A percentile compares a stretch with the other conserved stretches of the same genome.
Evolutionary conservation across 2,329 filamentous ascomycete species (phyloP).

Genomic region (Nannizziopsis arthrosporioides): DNA sequence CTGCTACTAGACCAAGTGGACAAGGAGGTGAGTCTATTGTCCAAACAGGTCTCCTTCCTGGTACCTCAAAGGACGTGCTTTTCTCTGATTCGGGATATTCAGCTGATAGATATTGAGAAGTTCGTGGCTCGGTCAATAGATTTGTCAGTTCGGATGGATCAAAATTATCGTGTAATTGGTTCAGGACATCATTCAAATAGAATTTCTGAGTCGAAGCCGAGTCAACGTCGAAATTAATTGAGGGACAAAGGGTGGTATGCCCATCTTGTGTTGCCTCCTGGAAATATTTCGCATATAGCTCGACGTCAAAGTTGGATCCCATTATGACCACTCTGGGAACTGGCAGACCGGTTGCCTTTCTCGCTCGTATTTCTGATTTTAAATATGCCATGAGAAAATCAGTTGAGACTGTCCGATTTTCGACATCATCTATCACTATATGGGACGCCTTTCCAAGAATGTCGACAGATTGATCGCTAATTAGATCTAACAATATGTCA

Average conservation of each 20-base stretch:
- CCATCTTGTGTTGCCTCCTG: conserved; percentile 22
- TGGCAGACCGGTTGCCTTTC: conserved; percentile 22
- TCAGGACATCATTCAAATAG: conserved; percentile 33
- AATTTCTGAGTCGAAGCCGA: conserved; percentile 34
- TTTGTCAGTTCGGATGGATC: conserved; percentile 18
- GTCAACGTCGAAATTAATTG: conserved; percentile 35
- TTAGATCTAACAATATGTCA: conserved; percentile 37
- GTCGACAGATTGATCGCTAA: conserved; percentile 31
- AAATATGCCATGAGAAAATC: conserved; percentile 39
- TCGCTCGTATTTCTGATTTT: conserved; percentile 32
- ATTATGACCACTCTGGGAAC: conserved; percentile 39
- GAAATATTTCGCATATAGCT: conserved; percentile 39
- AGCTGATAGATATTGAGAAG: conserved; percentile 16
- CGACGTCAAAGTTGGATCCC: conserved; percentile 39
- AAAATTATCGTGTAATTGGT: conserved; percentile 19
- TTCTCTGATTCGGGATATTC: neutral
- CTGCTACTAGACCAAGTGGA: no score
- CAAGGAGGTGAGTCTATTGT: no score
- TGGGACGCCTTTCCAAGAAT: conserved; percentile 36
- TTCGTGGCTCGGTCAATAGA: conserved; percentile 19
- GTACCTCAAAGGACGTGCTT: no score
- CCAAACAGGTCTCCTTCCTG: no score
- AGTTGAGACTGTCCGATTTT: conserved; percentile 36
- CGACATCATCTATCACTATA: conserved; percentile 43
- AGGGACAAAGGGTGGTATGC: conserved; percentile 27